A percentile compares a stretch with the other conserved stretches of the same genome.
Evolutionary conservation across 495 filamentous ascomycete species (phyloP).

Genomic region (Penicillium riverlandense): DNA sequence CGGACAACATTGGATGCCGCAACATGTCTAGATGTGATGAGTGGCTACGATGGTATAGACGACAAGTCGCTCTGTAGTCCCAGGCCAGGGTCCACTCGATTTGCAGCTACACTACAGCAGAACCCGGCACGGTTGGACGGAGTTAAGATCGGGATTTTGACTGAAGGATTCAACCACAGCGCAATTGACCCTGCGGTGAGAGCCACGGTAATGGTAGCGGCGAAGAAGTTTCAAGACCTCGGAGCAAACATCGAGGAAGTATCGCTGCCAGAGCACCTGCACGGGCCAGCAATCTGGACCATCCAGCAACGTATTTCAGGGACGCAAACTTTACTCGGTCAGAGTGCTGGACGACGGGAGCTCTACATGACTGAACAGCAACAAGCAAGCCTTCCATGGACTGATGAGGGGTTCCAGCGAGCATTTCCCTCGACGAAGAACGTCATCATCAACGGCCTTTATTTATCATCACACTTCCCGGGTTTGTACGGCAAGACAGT

Average conservation of each 20-base stretch:
- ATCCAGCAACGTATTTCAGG: conserved; percentile 37
- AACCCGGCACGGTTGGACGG: conserved; percentile 30
- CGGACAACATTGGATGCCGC: conserved; percentile 44
- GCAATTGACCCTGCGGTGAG: conserved; percentile 36
- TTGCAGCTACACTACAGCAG: conserved; percentile 25
- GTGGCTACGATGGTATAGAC: conserved; percentile 51
- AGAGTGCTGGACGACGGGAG: conserved; percentile 29
- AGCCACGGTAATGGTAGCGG: conserved; percentile 33
- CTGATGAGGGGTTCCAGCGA: conserved; percentile 21
- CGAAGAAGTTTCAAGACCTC: conserved; percentile 37
- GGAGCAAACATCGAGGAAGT: conserved; percentile 46
- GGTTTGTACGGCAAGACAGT: conserved; percentile 32
- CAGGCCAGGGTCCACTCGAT: conserved; percentile 33
- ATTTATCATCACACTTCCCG: conserved; percentile 29
- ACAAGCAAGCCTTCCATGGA: conserved; percentile 22
- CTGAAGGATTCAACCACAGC: conserved; percentile 40
- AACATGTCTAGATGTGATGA: conserved; percentile 42
- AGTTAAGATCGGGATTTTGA: conserved; percentile 45
- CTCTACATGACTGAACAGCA: conserved; percentile 35
- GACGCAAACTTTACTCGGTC: conserved; percentile 30
- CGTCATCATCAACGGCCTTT: conserved; percentile 34
- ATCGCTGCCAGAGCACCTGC: conserved; percentile 43
- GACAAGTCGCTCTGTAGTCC: conserved; percentile 42
- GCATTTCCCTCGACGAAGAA: conserved; percentile 38
- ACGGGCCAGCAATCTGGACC: conserved; percentile 44